Conservation (phyloP, 116 monocot genomes). For the Phalaenopsis hybrid region DNA sequence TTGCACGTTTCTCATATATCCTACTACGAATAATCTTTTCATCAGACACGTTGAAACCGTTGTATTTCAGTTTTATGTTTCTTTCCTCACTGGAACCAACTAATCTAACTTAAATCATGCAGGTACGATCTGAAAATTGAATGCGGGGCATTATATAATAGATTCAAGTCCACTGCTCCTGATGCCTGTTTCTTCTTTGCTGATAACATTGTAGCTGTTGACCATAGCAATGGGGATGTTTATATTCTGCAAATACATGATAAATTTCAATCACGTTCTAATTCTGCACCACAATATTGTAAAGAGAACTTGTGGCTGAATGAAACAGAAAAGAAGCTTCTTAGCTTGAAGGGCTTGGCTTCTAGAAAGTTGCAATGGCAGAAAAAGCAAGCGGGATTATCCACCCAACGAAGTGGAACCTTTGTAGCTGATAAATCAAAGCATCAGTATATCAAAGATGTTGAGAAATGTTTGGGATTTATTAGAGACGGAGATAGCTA, state of each 20-base stretch:
- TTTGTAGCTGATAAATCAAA: slow-evolving; percentile 74
- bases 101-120: slow-evolving; percentile 9
- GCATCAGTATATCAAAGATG: slow-evolving; percentile 63
- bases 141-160: slow-evolving; percentile 79
- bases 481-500: slow-evolving; percentile 95
- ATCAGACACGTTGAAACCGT: neutral
- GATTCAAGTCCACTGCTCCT: slow-evolving; percentile 54
- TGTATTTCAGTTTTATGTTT: neutral
- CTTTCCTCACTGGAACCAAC: neutral
- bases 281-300: neutral
- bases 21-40: neutral
- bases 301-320: slow-evolving; percentile 43
- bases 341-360: slow-evolving; percentile 33
- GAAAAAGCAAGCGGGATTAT: slow-evolving; percentile 11
- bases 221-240: slow-evolving; percentile 71
- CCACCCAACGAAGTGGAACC: slow-evolving; percentile 2
- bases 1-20: too few relatives aligned
- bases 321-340: slow-evolving; percentile 74
- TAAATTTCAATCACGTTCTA: slow-evolving; percentile 9
- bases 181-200: slow-evolving; percentile 98
- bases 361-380: slow-evolving; percentile 19
- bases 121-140: slow-evolving; percentile 93
- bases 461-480: slow-evolving; percentile 56
- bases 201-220: slow-evolving; percentile 72
- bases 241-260: slow-evolving; percentile 64